Evolutionary conservation across 2,329 filamentous ascomycete species (phyloP), one percentile per base, ranked within the genome.

Genomic region (Davidsoniella australis): DNA sequence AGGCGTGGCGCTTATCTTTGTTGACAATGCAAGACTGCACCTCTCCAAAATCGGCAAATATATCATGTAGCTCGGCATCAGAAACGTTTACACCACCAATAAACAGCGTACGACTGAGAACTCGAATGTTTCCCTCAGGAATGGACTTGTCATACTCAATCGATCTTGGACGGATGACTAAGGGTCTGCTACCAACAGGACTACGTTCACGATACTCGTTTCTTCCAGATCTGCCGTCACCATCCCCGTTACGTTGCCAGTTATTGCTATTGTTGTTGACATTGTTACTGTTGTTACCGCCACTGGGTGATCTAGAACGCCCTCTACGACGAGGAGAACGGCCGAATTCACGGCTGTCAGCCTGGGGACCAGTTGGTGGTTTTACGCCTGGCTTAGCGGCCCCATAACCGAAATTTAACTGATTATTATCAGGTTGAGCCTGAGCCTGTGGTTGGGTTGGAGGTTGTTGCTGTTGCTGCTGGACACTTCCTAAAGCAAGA

Each of bases 21-120:
- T 98, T 96, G 56, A 95, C 88, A 56, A 98, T 98, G 65, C 89
- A 96, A 1, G 89, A 95, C 64, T 98, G 91, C 3, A 98, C 91
- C 48, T 80, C 71, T 52, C 91, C 91, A 60, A 80, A 94, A 42
- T 78, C 78, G 59, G 70, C 72, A 63, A 98, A 98, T 41, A 94
- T 78, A 46, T 68, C 68, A 48, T 87, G 80, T 48, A 98, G 72
- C 62, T 96, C 87, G 51, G 73, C 69, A 64, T 98, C 89, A 5
- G 83, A 80, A 52, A 72, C 85, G 73, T 81, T 93, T 55, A 95
- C 91, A 61, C 91, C 91, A 55, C 91, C 91, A 58, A 98, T 88
- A 62, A 98, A 98, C 10, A 98, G 74, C 12, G 91, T 98, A 58
- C 91, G 80, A 65, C 89, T 96, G 52, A 93, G 71, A 24, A 98